These are phyloP conservation scores for Aspergillus udagawae DNA, from an alignment of 2,329 filamentous ascomycete genomes.

Conservation along the genomic window DNA sequence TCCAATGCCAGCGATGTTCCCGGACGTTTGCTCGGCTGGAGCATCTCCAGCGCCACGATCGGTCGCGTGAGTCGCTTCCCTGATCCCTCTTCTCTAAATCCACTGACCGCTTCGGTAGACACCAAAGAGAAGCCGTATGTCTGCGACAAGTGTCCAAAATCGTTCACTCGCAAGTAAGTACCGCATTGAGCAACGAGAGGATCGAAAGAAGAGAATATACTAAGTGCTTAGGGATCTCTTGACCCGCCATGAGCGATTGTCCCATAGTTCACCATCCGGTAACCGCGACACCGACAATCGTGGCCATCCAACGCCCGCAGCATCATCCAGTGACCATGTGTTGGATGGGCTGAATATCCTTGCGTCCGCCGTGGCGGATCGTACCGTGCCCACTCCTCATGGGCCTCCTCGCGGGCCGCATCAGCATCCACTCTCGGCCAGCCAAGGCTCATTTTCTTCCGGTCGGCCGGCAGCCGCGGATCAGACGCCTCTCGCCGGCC, in stretches of 20 bases:
- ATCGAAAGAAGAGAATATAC: not conserved
- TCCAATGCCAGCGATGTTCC: slow-evolving; percentile 29
- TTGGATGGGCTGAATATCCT: slow-evolving; percentile 26
- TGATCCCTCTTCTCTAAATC: not conserved
- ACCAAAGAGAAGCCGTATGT: slow-evolving; percentile 33
- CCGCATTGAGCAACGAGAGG: not conserved
- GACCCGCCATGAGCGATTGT: slow-evolving; percentile 28
- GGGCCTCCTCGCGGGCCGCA: not conserved
- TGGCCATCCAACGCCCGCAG: slow-evolving; percentile 7
- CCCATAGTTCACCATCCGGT: slow-evolving; percentile 18
- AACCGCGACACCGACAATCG: not conserved
- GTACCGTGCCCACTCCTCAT: slow-evolving; percentile 10
- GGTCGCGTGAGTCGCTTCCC: slow-evolving; percentile 25
- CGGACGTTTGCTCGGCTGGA: slow-evolving; percentile 30
- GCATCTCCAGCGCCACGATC: slow-evolving; percentile 34
- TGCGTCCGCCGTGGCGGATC: slow-evolving; percentile 25
- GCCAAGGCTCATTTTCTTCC: slow-evolving; percentile 10
- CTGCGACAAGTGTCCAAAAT: slow-evolving; percentile 29
- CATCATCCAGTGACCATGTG: slow-evolving; percentile 16
- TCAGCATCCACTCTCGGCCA: slow-evolving; percentile 6
- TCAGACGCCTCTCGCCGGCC: slow-evolving; percentile 10
- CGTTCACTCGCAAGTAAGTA: slow-evolving; percentile 32
- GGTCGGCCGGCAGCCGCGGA: slow-evolving; percentile 6
- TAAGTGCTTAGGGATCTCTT: slow-evolving; percentile 23
- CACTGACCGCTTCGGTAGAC: slow-evolving; percentile 19